These are phyloP conservation scores for Scutellaria minor DNA, from an alignment of 257 asterid genomes.

Conservation along the genomic window DNA sequence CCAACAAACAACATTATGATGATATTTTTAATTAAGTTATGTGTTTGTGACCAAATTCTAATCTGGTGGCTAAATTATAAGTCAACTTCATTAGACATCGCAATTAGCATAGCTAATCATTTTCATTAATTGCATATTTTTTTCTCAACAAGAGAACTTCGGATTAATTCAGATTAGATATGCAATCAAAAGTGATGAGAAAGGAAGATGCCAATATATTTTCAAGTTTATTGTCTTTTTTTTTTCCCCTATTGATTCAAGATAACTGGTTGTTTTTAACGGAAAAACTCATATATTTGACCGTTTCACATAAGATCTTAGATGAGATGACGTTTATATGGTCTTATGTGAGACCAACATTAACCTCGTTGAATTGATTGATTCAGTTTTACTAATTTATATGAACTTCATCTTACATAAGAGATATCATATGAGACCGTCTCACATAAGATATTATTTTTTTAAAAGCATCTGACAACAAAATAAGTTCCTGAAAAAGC, in stretches of 20 bases:
- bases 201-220: neutral
- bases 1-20: neutral
- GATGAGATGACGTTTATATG: no score
- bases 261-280: constrained; percentile 1
- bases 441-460: no score
- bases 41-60: no score
- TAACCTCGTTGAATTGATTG: no score
- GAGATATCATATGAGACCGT: no score
- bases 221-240: no score
- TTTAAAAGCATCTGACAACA: neutral
- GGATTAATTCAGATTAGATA: neutral
- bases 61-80: no score
- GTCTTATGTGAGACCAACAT: no score
- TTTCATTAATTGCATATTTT: neutral
- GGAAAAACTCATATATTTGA: no score
- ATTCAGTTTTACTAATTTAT: no score
- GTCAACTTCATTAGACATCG: neutral
- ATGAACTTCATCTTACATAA: no score
- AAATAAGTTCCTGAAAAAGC: neutral
- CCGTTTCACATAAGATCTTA: no score
- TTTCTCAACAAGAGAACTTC: neutral
- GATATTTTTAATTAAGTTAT: neutral
- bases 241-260: constrained; percentile 9
- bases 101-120: neutral
- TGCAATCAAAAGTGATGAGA: neutral